Percentiles rank a stretch among this genome's conserved stretches.
phyloP scores from a whole-genome alignment of 2,329 filamentous ascomycete genomes.

The Botrytis porri region DNA sequence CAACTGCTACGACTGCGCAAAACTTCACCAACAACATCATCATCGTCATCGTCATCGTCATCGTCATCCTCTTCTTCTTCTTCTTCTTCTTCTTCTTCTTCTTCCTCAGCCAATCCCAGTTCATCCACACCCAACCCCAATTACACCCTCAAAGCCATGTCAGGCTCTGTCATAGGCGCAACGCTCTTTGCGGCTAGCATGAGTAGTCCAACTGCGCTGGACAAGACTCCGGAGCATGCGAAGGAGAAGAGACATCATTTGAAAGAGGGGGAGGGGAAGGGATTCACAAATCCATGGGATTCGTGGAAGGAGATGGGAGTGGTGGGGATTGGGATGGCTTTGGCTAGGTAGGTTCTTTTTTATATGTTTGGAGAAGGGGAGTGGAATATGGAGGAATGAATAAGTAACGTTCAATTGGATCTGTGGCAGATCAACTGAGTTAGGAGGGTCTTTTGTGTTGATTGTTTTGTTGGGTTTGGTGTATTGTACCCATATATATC shows the following conservation, averaged over 20 bases:
- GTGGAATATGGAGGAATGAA: neutral
- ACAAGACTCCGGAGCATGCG: conserved; percentile 36
- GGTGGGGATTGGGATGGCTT: conserved; percentile 38
- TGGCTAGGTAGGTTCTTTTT: conserved; percentile 40
- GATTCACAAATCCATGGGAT: conserved; percentile 57
- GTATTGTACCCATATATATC: neutral
- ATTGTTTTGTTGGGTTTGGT: neutral
- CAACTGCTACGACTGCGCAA: neutral
- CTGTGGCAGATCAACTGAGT: neutral
- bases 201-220: conserved; percentile 29
- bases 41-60: no score
- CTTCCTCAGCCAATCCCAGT: neutral
- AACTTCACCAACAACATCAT: neutral
- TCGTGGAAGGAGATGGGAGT: conserved; percentile 45
- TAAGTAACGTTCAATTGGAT: neutral
- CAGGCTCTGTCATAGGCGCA: conserved; percentile 28
- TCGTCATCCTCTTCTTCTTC: no score
- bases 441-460: neutral
- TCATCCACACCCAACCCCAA: neutral
- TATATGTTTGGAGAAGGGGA: neutral
- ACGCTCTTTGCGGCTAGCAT: conserved; percentile 32
- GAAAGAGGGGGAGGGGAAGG: conserved; percentile 49
- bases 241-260: conserved; percentile 49
- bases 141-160: conserved; percentile 24
- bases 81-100: neutral